phyloP scores from a whole-genome alignment of 208 protist genomes.

The Trypanosoma rangeli region DNA sequence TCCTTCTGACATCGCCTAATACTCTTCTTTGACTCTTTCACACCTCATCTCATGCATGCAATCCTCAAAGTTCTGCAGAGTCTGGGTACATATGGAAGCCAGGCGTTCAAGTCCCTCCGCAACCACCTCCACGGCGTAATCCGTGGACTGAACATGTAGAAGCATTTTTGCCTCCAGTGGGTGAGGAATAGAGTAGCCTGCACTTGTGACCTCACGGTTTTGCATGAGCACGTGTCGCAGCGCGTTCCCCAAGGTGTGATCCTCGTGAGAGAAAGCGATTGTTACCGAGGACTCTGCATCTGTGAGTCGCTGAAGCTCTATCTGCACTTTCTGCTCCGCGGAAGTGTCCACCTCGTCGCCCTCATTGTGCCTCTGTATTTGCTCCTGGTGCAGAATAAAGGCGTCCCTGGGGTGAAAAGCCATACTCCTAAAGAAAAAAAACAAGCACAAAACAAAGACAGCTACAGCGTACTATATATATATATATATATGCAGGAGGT shows the following conservation, averaged over 20 bases:
- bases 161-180: constrained; percentile 94
- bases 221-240: constrained; percentile 93
- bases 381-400: constrained; percentile 88
- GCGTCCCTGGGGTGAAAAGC: constrained; percentile 73
- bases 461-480: neutral
- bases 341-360: constrained; percentile 92
- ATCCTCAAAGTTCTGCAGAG: constrained; percentile 70
- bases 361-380: constrained; percentile 85
- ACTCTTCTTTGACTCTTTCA: constrained; percentile 17
- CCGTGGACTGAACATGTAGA: constrained; percentile 85
- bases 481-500: neutral
- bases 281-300: constrained; percentile 76
- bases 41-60: constrained; percentile 39
- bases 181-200: constrained; percentile 93
- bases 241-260: constrained; percentile 92
- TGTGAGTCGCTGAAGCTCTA: constrained; percentile 82
- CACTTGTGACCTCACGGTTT: constrained; percentile 82
- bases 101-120: constrained; percentile 76
- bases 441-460: constrained; percentile 7
- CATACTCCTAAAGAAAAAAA: constrained; percentile 30
- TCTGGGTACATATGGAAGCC: constrained; percentile 79
- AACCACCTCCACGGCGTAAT: constrained; percentile 89
- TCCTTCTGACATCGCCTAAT: neutral
- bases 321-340: constrained; percentile 84
- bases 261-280: constrained; percentile 88